Evolutionary conservation across 495 filamentous ascomycete species (phyloP).

Genomic region (Xylaria castorea): DNA sequence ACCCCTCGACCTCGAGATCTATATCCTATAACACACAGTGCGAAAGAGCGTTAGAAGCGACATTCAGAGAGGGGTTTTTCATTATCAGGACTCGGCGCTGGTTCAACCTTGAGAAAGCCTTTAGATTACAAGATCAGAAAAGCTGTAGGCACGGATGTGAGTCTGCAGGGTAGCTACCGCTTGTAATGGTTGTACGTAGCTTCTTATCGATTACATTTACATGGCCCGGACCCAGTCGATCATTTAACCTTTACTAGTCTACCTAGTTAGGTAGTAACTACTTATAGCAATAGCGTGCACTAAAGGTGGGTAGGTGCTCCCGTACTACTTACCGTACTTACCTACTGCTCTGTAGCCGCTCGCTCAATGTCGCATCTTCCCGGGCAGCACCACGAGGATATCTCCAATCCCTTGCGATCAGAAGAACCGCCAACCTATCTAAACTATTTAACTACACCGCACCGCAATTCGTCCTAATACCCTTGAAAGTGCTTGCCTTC

Average conservation of each 20-base stretch:
- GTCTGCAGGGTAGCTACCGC: too few relatives aligned
- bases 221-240: too few relatives aligned
- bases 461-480: too few relatives aligned
- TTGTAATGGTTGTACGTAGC: conserved; percentile 8
- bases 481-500: background rate
- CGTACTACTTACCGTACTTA: background rate
- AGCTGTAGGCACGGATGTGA: background rate
- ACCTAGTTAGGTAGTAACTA: too few relatives aligned
- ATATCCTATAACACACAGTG: background rate
- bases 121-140: background rate
- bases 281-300: background rate
- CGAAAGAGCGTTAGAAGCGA: background rate
- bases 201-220: conserved; percentile 2
- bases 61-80: background rate
- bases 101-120: background rate
- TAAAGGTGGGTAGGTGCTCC: background rate
- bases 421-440: background rate
- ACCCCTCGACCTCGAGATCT: background rate
- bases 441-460: background rate
- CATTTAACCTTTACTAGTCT: too few relatives aligned
- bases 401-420: background rate
- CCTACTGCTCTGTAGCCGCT: background rate
- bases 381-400: background rate
- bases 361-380: background rate
- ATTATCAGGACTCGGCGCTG: background rate